Evolutionary conservation across 768 basidiomycete species (phyloP).

Genomic region (Podaxis rugospora): DNA sequence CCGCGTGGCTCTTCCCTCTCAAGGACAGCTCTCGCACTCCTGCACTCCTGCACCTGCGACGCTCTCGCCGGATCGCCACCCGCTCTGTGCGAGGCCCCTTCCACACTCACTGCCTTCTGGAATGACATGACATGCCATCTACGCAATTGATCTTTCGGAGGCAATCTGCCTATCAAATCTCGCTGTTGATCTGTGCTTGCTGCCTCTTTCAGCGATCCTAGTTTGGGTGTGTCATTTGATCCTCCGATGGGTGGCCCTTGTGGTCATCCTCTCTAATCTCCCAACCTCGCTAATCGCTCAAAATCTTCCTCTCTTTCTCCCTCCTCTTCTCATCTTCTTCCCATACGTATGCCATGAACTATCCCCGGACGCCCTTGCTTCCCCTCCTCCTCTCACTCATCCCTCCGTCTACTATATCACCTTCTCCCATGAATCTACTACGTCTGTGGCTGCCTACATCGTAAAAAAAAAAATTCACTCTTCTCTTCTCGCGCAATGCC

Average conservation of each 20-base stretch:
- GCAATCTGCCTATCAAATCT: slow-evolving; percentile 6
- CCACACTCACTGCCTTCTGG: not conserved
- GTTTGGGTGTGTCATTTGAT: slow-evolving; percentile 8
- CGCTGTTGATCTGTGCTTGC: not conserved
- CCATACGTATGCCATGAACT: slow-evolving; percentile 4
- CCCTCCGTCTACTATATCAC: not conserved
- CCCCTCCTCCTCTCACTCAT: not conserved
- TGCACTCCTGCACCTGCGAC: slow-evolving; percentile 4
- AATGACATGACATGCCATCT: not conserved
- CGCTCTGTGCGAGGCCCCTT: not conserved
- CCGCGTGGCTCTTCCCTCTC: not conserved
- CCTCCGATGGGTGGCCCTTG: slow-evolving; percentile 8
- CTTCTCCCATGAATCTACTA: not conserved
- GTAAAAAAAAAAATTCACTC: not conserved
- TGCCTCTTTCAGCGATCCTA: not conserved
- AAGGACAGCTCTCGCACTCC: not conserved
- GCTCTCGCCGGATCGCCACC: slow-evolving; percentile 3
- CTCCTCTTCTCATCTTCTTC: slow-evolving; percentile 4
- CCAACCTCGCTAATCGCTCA: slow-evolving; percentile 2
- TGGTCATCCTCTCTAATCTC: slow-evolving; percentile 2
- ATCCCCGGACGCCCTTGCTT: not conserved
- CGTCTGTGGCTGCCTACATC: not conserved
- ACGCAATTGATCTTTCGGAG: not conserved
- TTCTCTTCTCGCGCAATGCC: not conserved
- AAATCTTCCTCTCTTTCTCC: not conserved